Evolutionary conservation across 805 yeast species (phyloP), one percentile per base, ranked within the genome.

Genomic region (Saturnispora ahearnii): DNA sequence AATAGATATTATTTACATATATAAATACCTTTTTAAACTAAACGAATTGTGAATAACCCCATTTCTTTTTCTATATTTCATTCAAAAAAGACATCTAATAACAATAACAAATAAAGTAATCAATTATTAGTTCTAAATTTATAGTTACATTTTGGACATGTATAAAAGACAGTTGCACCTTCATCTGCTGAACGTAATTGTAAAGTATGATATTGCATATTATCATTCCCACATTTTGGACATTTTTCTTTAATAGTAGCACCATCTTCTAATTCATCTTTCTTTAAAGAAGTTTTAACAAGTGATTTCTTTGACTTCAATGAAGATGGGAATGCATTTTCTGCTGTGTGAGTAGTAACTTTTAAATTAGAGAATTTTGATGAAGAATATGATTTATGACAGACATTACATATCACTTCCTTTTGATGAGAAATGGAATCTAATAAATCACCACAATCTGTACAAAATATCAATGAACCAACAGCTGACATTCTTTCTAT

Each of bases 111-210:
- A 6, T 6, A 26, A 26, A 26, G 9, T 8, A 26, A 26, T 55
- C 61, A 91, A 66, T 93, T 93, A 67, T 93, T 91, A 34, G 96
- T 90, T 73, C 97, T 84, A 74, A 87, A 90, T 61, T 87, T 81
- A 76, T 91, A 88, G 41, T 90, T 89, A 76, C 99, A 93, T 40
- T 77, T 71, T 1, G 96, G 84, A 73, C 99, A 93, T 1, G 99
- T 91, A 71, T 93, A 95, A 65, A 93, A 93, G 33, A 93, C 98
- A 9, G 99, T 93, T 29, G 99, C 96, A 76, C 99, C 99, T 76
- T 93, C 99, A 76, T 93, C 99, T 1, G 99, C 99, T 49, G 96
- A 86, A 71, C 99, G 82, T 59, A 93, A 76, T 69, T 93, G 99
- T 58, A 93, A 73, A 4, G 99, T 93, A 64, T 93, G 98, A 66